A percentile compares a stretch with the other conserved stretches of the same genome.
These are phyloP conservation scores for Spinellus fusiger DNA, from an alignment of 192 early-diverging fungal genomes.

Conservation along the genomic window DNA sequence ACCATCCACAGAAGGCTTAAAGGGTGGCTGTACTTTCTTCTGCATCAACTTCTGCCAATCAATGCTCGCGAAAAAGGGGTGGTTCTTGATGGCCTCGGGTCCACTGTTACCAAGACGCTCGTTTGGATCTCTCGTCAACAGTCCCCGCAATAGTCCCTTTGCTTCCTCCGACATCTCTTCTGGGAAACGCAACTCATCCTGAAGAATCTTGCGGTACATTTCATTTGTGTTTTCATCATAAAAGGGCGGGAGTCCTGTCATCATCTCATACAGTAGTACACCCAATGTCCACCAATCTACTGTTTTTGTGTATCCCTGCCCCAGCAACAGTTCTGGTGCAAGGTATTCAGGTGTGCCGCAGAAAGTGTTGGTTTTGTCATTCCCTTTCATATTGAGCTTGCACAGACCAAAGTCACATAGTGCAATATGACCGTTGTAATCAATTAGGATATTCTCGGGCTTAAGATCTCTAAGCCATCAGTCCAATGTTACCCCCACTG, in stretches of 20 bases:
- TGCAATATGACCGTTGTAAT: constrained; percentile 91
- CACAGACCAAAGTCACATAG: constrained; percentile 93
- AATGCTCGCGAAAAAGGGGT: constrained; percentile 87
- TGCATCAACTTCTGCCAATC: constrained; percentile 86
- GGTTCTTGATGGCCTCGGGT: constrained; percentile 88
- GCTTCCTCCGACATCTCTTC: constrained; percentile 64
- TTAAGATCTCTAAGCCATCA: constrained; percentile 85
- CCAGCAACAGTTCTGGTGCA: constrained; percentile 83
- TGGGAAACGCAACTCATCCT: constrained; percentile 84
- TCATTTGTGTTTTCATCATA: constrained; percentile 93
- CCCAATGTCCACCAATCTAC: constrained; percentile 99
- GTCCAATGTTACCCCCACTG: neutral
- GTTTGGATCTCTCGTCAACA: constrained; percentile 76
- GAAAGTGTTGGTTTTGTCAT: constrained; percentile 89
- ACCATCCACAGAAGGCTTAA: constrained; percentile 85
- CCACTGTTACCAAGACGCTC: constrained; percentile 82
- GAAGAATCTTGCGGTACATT: constrained; percentile 92
- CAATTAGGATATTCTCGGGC: constrained; percentile 93
- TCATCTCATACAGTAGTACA: constrained; percentile 85
- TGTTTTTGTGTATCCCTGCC: constrained; percentile 82
- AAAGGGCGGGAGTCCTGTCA: constrained; percentile 86
- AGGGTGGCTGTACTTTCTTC: constrained; percentile 89
- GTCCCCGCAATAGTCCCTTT: constrained; percentile 56
- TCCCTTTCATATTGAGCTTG: constrained; percentile 92
- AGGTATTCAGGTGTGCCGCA: constrained; percentile 99